A percentile compares a stretch with the other conserved stretches of the same genome.
Evolutionary conservation across 2,329 filamentous ascomycete species (phyloP).

Genomic region (Colletotrichum euphorbiae): DNA sequence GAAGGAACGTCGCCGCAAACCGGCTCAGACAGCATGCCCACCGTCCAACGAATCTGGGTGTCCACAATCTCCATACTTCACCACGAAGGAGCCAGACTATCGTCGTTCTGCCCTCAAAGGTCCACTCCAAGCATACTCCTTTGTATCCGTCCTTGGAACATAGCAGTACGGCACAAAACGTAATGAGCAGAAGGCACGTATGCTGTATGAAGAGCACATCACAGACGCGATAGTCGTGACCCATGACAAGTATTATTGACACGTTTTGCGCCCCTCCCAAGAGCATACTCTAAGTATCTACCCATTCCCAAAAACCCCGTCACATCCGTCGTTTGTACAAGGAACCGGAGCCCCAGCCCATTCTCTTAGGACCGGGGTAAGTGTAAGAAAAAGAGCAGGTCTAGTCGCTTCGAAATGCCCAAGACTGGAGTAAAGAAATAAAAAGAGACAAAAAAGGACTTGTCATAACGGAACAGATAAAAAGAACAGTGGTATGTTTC

Average conservation of each 20-base stretch:
- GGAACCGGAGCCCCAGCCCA: slow-evolving; percentile 10
- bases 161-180: no score
- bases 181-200: no score
- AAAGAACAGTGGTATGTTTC: slow-evolving; percentile 25
- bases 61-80: no score
- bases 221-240: not conserved
- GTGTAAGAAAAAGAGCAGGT: slow-evolving; percentile 1
- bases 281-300: slow-evolving; percentile 9
- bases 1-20: no score
- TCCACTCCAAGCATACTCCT: no score
- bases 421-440: not conserved
- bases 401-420: slow-evolving; percentile 26
- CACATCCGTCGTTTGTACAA: slow-evolving; percentile 22
- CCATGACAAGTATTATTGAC: slow-evolving; percentile 27
- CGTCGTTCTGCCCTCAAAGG: no score
- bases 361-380: not conserved
- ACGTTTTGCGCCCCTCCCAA: not conserved
- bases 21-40: no score
- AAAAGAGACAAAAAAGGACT: slow-evolving; percentile 1
- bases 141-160: no score
- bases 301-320: not conserved
- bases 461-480: slow-evolving; percentile 25
- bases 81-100: no score
- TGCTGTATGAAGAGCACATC: no score
- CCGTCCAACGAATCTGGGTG: no score